Percentiles rank a stretch among this genome's conserved stretches.
Evolutionary conservation across 208 protist species (phyloP).

Genomic region (Acanthamoeba castellanii): DNA sequence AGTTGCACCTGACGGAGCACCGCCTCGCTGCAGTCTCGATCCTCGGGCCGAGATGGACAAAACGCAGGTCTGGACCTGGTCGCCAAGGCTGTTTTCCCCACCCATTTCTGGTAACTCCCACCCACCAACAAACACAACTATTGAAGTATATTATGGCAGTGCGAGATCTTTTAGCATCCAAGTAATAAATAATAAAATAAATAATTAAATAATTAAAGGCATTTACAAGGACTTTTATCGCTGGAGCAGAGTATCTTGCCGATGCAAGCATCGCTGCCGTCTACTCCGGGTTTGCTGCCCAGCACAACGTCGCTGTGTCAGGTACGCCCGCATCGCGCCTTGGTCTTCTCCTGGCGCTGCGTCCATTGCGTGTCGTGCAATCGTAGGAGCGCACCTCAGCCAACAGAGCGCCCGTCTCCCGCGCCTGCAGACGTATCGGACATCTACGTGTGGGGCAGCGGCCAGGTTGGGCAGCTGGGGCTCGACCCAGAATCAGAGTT

Average conservation of each 20-base stretch:
- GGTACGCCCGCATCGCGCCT: not conserved
- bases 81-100: too few relatives aligned
- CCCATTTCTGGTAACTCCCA: too few relatives aligned
- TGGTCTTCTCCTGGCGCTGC: too few relatives aligned
- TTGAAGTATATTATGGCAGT: too few relatives aligned
- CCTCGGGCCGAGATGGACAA: not conserved
- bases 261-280: not conserved
- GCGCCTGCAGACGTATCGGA: not conserved
- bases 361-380: not conserved
- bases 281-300: not conserved
- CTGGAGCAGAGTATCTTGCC: not conserved
- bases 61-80: not conserved
- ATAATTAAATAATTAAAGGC: too few relatives aligned
- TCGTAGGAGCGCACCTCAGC: not conserved
- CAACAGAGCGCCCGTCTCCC: too few relatives aligned
- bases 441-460: constrained; percentile 12
- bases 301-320: not conserved
- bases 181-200: too few relatives aligned
- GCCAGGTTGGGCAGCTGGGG: not conserved
- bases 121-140: too few relatives aligned
- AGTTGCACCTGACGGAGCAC: too few relatives aligned
- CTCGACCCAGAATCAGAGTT: not conserved
- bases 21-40: too few relatives aligned
- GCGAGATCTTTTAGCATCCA: too few relatives aligned
- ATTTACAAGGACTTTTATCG: too few relatives aligned